Conservation (phyloP, 768 basidiomycete species). For the Candolleomyces efflorescens region DNA sequence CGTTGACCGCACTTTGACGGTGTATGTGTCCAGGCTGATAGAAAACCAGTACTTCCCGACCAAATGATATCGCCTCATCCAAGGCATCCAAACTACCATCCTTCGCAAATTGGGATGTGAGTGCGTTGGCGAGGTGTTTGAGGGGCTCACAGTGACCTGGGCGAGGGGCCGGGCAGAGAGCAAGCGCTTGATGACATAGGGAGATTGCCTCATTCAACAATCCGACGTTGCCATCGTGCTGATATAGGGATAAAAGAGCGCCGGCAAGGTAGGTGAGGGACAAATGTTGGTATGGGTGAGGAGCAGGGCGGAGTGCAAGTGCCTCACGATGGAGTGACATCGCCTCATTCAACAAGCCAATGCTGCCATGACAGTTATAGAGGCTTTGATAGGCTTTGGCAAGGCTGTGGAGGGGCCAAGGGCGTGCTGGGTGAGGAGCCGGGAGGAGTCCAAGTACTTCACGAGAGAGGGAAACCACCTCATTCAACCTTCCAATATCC, state of each 20-base stretch:
- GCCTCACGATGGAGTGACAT: not conserved
- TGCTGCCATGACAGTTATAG: no score
- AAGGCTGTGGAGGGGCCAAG: no score
- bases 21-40: no score
- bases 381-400: no score
- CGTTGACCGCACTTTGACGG: no score
- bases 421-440: no score
- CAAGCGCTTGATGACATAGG: not conserved
- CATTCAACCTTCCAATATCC: no score
- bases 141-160: no score
- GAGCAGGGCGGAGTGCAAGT: not conserved
- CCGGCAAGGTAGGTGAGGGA: not conserved
- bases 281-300: not conserved
- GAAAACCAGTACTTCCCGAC: no score
- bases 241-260: not conserved
- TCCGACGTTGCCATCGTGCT: not conserved
- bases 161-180: not conserved
- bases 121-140: not conserved
- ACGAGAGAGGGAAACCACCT: no score
- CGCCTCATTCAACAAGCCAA: not conserved
- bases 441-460: no score
- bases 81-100: conserved; percentile 5
- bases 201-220: not conserved
- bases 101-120: conserved; percentile 12
- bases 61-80: not conserved